Evolutionary conservation across 805 yeast genomes (phyloP).

Genomic region (Pichia eremophila): DNA sequence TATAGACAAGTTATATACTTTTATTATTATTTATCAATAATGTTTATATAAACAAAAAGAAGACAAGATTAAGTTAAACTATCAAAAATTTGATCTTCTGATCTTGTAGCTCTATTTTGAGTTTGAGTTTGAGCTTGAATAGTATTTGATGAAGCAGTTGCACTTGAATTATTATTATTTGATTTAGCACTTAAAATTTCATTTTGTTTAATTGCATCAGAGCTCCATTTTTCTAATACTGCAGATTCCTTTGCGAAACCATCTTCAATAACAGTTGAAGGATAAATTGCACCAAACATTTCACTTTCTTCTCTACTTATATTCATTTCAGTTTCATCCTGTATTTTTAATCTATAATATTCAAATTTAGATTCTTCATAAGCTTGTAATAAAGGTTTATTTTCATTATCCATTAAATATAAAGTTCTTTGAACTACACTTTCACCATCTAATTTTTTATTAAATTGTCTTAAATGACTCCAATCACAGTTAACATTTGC

Average conservation of each 20-base stretch:
- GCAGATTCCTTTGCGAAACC: constrained; percentile 67
- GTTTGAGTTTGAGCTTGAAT: constrained; percentile 11
- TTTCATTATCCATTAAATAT: constrained; percentile 34
- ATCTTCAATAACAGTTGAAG: constrained; percentile 49
- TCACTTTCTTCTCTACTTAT: constrained; percentile 73
- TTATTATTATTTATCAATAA: neutral
- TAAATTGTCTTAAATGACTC: constrained; percentile 65
- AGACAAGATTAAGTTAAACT: neutral
- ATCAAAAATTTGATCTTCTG: constrained; percentile 17
- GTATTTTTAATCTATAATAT: constrained; percentile 78
- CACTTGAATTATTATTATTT: constrained; percentile 20
- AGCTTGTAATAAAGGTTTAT: constrained; percentile 45
- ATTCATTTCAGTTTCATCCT: constrained; percentile 65
- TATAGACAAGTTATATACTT: constrained; percentile 5
- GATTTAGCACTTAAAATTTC: constrained; percentile 40
- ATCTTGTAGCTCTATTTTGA: constrained; percentile 7
- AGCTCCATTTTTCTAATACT: constrained; percentile 64
- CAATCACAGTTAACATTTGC: constrained; percentile 56
- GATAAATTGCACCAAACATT: constrained; percentile 76
- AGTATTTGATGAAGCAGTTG: constrained; percentile 12
- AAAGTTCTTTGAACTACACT: constrained; percentile 70
- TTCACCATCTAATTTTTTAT: constrained; percentile 81
- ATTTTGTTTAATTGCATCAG: constrained; percentile 57
- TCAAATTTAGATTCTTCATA: constrained; percentile 84
- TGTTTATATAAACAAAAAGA: neutral